Evolutionary conservation across 768 basidiomycete genomes (phyloP).

Genomic region (Phanerochaete carnosa): DNA sequence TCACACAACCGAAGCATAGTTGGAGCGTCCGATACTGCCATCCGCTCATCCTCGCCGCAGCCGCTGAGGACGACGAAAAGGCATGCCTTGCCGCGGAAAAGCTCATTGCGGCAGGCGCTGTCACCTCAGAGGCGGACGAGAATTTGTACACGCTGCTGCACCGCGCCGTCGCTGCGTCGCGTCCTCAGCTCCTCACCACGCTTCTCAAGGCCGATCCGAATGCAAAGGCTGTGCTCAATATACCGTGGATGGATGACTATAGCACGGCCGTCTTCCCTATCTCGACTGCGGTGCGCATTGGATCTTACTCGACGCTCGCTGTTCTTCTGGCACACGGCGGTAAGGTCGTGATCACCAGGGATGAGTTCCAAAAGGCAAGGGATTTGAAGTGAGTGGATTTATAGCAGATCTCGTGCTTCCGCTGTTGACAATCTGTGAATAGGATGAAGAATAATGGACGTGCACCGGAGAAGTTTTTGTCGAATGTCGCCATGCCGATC

Average conservation of each 20-base stretch:
- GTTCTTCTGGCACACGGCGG: constrained; percentile 29
- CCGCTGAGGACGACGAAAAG: constrained; percentile 19
- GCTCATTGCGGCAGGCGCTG: constrained; percentile 26
- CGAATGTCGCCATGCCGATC: constrained; percentile 17
- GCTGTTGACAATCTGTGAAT: neutral
- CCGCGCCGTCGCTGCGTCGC: constrained; percentile 20
- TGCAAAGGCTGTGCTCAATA: constrained; percentile 27
- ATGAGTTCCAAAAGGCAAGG: constrained; percentile 23
- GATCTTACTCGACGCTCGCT: constrained; percentile 25
- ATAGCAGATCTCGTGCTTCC: neutral
- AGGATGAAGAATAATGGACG: neutral
- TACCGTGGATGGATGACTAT: constrained; percentile 16
- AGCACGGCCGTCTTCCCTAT: constrained; percentile 21
- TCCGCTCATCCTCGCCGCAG: constrained; percentile 26
- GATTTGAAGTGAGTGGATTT: constrained; percentile 16
- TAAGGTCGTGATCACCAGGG: constrained; percentile 19
- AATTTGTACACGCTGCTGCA: constrained; percentile 29
- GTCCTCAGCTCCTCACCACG: constrained; percentile 22
- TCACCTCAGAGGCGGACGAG: constrained; percentile 27
- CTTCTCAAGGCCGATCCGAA: constrained; percentile 27
- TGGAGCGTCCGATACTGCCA: constrained; percentile 12
- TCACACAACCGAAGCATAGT: constrained; percentile 3
- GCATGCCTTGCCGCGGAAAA: constrained; percentile 24
- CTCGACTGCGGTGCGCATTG: constrained; percentile 22
- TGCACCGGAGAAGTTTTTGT: neutral